A percentile compares a stretch with the other conserved stretches of the same genome.
These are phyloP conservation scores for Aspergillus sp. DNA, from an alignment of 2,329 filamentous ascomycete species.

Conservation along the genomic window DNA sequence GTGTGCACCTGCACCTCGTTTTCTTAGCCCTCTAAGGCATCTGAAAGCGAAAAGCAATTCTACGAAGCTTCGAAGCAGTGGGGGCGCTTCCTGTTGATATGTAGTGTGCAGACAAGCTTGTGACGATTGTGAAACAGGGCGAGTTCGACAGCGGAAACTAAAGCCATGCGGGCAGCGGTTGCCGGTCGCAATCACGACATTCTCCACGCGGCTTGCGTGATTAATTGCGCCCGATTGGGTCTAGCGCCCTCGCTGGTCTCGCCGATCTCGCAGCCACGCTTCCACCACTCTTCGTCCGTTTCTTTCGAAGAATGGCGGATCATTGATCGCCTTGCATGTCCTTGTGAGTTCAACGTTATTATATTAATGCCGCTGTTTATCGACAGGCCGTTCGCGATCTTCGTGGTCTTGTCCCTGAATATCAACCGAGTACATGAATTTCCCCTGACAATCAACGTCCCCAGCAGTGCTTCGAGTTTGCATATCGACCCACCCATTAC, in stretches of 20 bases:
- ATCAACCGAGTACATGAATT: not conserved
- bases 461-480: not conserved
- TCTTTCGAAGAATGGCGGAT: not conserved
- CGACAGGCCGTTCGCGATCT: not conserved
- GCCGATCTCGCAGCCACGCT: not conserved
- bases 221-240: slow-evolving; percentile 10
- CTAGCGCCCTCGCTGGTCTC: not conserved
- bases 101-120: too few relatives aligned
- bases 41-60: too few relatives aligned
- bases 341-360: not conserved
- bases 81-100: too few relatives aligned
- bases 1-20: too few relatives aligned
- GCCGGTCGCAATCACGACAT: slow-evolving; percentile 30
- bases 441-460: not conserved
- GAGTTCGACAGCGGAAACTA: not conserved
- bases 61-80: too few relatives aligned
- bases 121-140: slow-evolving; percentile 1
- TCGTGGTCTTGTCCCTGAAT: not conserved
- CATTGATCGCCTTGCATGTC: not conserved
- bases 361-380: not conserved
- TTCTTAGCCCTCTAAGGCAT: too few relatives aligned
- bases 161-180: not conserved
- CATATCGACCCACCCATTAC: not conserved
- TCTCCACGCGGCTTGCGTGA: slow-evolving; percentile 25
- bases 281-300: not conserved